Conservation (phyloP, 2,329 filamentous ascomycete genomes). For the Penicillium capsulatum region DNA sequence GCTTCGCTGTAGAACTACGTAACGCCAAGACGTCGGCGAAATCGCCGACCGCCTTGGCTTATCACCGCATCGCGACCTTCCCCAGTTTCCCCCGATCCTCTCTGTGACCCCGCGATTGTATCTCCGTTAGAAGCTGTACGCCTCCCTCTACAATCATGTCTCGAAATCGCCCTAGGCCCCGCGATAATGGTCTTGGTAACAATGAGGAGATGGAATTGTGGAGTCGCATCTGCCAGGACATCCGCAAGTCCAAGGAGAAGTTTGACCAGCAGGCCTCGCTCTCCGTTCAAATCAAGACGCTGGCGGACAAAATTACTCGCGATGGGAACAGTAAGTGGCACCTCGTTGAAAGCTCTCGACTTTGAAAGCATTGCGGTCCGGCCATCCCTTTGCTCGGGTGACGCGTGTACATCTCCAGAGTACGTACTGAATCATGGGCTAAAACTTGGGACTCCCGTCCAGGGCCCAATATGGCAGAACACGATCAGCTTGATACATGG, state of each 20-base stretch:
- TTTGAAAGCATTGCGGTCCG: neutral
- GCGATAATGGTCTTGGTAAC: conserved; percentile 42
- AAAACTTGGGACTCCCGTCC: conserved; percentile 4
- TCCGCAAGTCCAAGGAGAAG: conserved; percentile 43
- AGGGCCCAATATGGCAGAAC: conserved; percentile 39
- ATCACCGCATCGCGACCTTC: conserved; percentile 7
- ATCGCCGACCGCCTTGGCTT: conserved; percentile 13
- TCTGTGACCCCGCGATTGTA: conserved; percentile 10
- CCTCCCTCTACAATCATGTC: conserved; percentile 30
- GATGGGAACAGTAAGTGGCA: conserved; percentile 43
- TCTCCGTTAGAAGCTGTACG: neutral
- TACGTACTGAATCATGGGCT: conserved; percentile 11
- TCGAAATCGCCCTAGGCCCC: conserved; percentile 40
- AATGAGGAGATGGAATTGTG: conserved; percentile 46
- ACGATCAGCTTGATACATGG: conserved; percentile 44
- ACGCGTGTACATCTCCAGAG: conserved; percentile 1
- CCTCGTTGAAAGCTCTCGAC: no score
- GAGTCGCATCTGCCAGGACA: conserved; percentile 43
- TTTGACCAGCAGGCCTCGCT: conserved; percentile 41
- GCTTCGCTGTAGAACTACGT: neutral
- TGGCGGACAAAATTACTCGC: conserved; percentile 44
- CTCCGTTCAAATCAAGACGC: conserved; percentile 37
- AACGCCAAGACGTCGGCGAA: conserved; percentile 8
- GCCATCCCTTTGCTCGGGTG: neutral
- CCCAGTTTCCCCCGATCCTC: conserved; percentile 13